Base-by-base conservation (phyloP, 1,284 basidiomycete genomes). In the Prillingera fragicola region DNA sequence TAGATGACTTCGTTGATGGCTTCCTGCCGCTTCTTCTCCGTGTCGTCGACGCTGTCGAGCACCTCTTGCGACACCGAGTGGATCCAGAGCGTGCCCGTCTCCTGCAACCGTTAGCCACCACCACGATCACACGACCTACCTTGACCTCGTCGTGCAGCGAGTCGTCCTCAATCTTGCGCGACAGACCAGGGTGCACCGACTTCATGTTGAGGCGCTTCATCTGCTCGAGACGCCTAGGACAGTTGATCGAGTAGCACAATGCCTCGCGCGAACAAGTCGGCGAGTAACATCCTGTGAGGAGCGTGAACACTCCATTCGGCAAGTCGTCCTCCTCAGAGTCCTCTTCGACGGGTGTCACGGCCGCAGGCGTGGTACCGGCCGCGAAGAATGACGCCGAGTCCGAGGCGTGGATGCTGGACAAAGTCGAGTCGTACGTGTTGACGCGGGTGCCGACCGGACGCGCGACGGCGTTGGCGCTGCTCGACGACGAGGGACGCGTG, bases 1-100 rank as follows among this genome's bases (percentile, higher is more conserved):
- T 96, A 96, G 43, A 97, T 94, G 54, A 96, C 88, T 74, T 99
- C 95, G 67, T 98, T 98, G 74, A 99, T 97, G 24, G 91, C 89
- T 70, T 99, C 95, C 66, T 99, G 95, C 2, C 95, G 80, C 70
- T 83, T 94, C 78, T 95, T 92, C 75, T 99, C 95, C 26, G 75
- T 78, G 50, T 96, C 92, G 3, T 85, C 84, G 28, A 97, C 87
- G 60, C 84, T 87, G 60, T 94, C 89, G 32, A 87, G 83, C 31
- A 98, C 83, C 63, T 97, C 94, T 66, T 87, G 82, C 7, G 94
- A 87, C 1, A 98, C 95, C 0, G 90, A 87, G 65, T 97, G 90
- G 41, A 96, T 85, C 95, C 95, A 98, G 3, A 98, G 74, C n/a
- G 86, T 85, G 3, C 90, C 90, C 27, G 87, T 84, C 72, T 92